Conservation (phyloP, 768 basidiomycete genomes). For the Lactarius psammicola region DNA sequence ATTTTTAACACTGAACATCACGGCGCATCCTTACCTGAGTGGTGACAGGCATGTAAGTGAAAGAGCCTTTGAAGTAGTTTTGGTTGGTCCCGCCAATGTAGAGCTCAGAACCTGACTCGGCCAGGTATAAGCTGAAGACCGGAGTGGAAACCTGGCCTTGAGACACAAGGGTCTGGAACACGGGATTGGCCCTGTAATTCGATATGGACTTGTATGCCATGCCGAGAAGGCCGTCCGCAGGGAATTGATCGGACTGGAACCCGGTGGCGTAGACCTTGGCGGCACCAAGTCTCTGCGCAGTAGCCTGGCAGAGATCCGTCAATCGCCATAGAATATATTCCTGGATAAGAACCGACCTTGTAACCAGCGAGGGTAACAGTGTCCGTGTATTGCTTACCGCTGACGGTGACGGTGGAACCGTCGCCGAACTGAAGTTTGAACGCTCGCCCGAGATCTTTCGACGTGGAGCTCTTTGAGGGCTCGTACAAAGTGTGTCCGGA, state of each 20-base stretch:
- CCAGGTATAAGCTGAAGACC: conserved; percentile 51
- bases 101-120: conserved; percentile 42
- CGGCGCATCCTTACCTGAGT: neutral
- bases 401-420: conserved; percentile 39
- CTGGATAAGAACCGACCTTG: conserved; percentile 19
- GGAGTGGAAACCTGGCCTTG: conserved; percentile 37
- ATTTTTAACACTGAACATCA: conserved; percentile 35
- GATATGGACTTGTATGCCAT: conserved; percentile 38
- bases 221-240: conserved; percentile 45
- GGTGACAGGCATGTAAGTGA: conserved; percentile 18
- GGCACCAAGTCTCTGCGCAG: conserved; percentile 44
- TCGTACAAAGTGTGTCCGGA: conserved; percentile 15
- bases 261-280: conserved; percentile 41
- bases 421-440: conserved; percentile 41
- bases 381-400: conserved; percentile 44
- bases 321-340: neutral
- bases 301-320: conserved; percentile 33
- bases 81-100: conserved; percentile 26
- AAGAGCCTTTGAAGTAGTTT: conserved; percentile 16
- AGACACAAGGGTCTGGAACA: conserved; percentile 44
- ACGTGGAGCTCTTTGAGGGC: conserved; percentile 16
- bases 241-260: conserved; percentile 33
- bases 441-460: conserved; percentile 30
- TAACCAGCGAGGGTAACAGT: conserved; percentile 42
- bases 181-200: conserved; percentile 28